Evolutionary conservation across 257 asterid genomes (phyloP), one percentile per base, ranked within the genome.

Genomic region (Petunia axillaris): DNA sequence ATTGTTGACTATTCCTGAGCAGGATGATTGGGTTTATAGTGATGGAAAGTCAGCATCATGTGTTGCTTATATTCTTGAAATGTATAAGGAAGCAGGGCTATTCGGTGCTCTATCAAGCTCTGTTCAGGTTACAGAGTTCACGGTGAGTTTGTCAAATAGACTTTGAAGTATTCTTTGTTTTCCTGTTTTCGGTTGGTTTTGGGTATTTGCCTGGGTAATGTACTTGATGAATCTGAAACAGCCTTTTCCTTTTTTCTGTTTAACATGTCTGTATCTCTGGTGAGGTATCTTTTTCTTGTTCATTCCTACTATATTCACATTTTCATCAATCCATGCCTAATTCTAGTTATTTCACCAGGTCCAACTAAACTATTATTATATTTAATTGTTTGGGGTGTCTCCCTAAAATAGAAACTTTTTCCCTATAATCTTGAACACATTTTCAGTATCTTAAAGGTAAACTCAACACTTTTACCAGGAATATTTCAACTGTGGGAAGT

Each of bases 31-130:
- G 98, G 91, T 88, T 25, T 94, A 94, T 55, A 86, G 52, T 10
- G 98, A 95, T 60, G 99, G 99, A 70, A 91, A 92, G 83, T 95
- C 99, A 62, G 64, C 98, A 40, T 93, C 99, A 1, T 93, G 99
- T 84, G 90, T 93, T 84, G 99, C 99, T 83, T 95, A 85, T 84
- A 91, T 95, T 87, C 91, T 91, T 41, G 98, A 93, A 83, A 81
- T 95, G 82, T 95, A 95, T 89, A 92, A 95, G 86, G 95, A 83
- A 83, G 98, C 93, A n/a, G 99, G 99, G 75, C 79, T 95, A 83
- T 91, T 95, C 73, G 99, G 94, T 73, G 57, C 84, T 62, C 91
- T 95, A 78, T 88, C 94, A 55, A 85, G 81, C 83, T 87, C 97
- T 55, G 87, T 95, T 82, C 91, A 92, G 89, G 99, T 90, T 78